A percentile compares a stretch with the other conserved stretches of the same genome.
Evolutionary conservation across 257 asterid genomes (phyloP).

Genomic region (Plantago major): DNA sequence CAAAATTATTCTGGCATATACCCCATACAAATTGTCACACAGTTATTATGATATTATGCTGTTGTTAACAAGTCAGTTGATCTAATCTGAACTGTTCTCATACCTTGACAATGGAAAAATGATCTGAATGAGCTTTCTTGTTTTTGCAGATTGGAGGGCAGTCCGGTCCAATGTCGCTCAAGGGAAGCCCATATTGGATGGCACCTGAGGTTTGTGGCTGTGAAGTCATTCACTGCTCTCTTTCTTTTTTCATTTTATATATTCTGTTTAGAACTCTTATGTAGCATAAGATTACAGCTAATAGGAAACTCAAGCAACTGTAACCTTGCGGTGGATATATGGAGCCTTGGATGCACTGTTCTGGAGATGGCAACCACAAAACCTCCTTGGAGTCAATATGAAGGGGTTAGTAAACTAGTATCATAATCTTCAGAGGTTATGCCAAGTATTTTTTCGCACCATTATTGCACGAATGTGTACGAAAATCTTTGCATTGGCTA

Average conservation of each 20-base stretch:
- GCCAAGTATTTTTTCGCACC: not conserved
- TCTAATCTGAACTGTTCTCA: not conserved
- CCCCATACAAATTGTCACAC: no score
- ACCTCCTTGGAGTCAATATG: slow-evolving; percentile 68
- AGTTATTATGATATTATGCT: no score
- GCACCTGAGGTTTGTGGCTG: slow-evolving; percentile 55
- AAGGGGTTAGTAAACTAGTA: slow-evolving; percentile 43
- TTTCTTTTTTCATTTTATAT: slow-evolving; percentile 10
- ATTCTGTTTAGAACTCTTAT: slow-evolving; percentile 13
- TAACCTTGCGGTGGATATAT: slow-evolving; percentile 63
- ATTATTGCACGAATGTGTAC: slow-evolving; percentile 4
- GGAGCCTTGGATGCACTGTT: slow-evolving; percentile 80
- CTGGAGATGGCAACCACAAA: slow-evolving; percentile 74
- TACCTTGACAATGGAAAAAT: not conserved
- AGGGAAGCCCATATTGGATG: slow-evolving; percentile 68
- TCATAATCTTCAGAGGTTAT: not conserved
- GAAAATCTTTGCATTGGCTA: not conserved
- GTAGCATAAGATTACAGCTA: slow-evolving; percentile 31
- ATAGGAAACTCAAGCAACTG: slow-evolving; percentile 37
- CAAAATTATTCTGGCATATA: no score
- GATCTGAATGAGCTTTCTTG: not conserved
- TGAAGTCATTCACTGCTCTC: slow-evolving; percentile 6
- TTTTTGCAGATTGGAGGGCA: slow-evolving; percentile 49
- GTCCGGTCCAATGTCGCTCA: slow-evolving; percentile 44
- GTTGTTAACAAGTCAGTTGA: not conserved